phyloP scores from a whole-genome alignment of 208 protist species.

The Trichomonas vaginalis region DNA sequence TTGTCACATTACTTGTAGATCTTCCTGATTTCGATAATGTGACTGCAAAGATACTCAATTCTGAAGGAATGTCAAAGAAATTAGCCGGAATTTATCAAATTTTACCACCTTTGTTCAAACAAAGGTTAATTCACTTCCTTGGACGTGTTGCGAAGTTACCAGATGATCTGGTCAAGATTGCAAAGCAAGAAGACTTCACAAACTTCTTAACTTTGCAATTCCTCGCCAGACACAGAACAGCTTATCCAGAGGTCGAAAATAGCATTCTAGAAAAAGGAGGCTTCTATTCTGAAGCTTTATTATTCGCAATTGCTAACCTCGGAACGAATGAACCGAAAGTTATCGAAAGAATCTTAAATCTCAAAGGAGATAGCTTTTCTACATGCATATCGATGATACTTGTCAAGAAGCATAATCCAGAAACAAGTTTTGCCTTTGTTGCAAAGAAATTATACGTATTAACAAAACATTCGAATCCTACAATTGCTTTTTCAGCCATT shows the following conservation, averaged over 20 bases:
- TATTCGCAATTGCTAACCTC: not conserved
- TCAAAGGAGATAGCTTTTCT: not conserved
- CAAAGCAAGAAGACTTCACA: not conserved
- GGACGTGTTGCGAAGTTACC: not conserved
- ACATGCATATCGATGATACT: not conserved
- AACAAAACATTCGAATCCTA: not conserved
- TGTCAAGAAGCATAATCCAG: not conserved
- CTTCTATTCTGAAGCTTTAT: not conserved
- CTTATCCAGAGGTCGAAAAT: not conserved
- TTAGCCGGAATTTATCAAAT: not conserved
- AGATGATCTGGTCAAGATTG: not conserved
- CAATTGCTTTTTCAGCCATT: not conserved
- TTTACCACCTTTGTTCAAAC: not conserved
- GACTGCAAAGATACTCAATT: not conserved
- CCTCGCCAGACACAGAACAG: not conserved
- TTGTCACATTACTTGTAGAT: not conserved
- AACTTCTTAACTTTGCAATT: not conserved
- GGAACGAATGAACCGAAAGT: not conserved
- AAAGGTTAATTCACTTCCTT: not conserved
- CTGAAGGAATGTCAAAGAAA: not conserved
- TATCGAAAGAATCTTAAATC: not conserved
- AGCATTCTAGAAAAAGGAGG: not conserved
- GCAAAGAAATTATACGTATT: not conserved
- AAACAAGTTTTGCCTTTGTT: not conserved
- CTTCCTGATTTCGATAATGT: not conserved